phyloP scores from a whole-genome alignment of 441 rosid species.

The Daphne laureola region DNA sequence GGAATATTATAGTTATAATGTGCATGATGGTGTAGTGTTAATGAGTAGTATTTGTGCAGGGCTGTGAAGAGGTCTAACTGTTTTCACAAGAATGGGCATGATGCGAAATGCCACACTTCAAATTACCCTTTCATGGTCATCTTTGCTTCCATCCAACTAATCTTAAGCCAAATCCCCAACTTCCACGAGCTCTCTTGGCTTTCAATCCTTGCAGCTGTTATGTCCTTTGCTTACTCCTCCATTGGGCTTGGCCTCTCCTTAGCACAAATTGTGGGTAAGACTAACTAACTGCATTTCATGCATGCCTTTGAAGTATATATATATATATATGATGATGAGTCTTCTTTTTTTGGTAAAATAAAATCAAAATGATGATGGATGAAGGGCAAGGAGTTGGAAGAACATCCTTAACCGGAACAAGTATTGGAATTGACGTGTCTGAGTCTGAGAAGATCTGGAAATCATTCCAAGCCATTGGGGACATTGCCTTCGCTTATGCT shows the following conservation, averaged over 20 bases:
- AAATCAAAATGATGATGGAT: too few species aligned
- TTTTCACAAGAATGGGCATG: conserved; percentile 68
- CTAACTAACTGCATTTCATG: too few species aligned
- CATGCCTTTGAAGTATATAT: too few species aligned
- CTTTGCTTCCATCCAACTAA: conserved; percentile 57
- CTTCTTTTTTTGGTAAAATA: too few species aligned
- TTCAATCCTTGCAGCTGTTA: conserved; percentile 68
- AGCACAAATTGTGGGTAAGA: conserved; percentile 53
- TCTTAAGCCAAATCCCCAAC: conserved; percentile 77
- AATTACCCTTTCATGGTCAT: conserved; percentile 64
- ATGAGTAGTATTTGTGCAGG: conserved; percentile 25
- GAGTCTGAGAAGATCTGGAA: conserved; percentile 71
- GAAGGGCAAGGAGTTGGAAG: conserved; percentile 17
- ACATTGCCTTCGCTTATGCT: conserved; percentile 82
- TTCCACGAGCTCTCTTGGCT: conserved; percentile 94
- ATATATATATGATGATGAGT: too few species aligned
- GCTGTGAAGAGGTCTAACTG: conserved; percentile 81
- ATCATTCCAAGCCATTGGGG: conserved; percentile 67
- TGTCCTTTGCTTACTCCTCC: conserved; percentile 74
- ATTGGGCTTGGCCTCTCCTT: conserved; percentile 78
- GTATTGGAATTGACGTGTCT: conserved; percentile 69
- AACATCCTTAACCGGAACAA: conserved; percentile 50
- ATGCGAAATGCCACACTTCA: conserved; percentile 45
- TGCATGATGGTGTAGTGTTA: too few species aligned
- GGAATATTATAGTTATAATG: too few species aligned